Base-by-base conservation (phyloP, 1,284 basidiomycete species). In the Xanthoconium separans region DNA sequence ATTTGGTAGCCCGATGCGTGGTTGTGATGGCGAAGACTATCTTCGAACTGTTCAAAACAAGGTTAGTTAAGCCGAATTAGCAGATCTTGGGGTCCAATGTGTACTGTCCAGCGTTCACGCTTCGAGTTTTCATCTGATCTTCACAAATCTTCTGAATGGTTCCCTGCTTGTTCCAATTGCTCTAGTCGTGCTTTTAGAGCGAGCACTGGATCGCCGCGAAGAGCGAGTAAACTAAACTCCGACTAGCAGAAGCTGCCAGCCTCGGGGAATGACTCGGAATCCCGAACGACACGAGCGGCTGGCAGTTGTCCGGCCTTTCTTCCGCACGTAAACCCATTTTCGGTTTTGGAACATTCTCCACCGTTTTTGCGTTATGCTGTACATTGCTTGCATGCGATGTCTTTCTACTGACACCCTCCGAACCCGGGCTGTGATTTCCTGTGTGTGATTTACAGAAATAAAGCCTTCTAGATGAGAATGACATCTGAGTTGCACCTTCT, bases 171-270 rank as follows among this genome's bases (percentile, higher is more conserved):
- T 69, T 76, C 85, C 61, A 66, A 72, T 59, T 61, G 65, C 48
- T 75, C 70, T 27, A 93, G 69, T 56, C 86, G 81, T 24, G 75
- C 68, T 65, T 85, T 78, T 29, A 95, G 76, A 8, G 71, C 65
- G 18, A 89, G 88, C 18, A 94, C 65, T 18, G 90, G 88, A 65
- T 93, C 91, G 51, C 89, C 84, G 55, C 88, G 84, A 40, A 97
- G 76, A 7, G 91, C 91, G 46, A 95, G 82, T 37, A 97, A 81
- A 71, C 90, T 95, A 77, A 97, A 97, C 71, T 95, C 91, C 57
- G 95, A 77, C 91, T 94, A 55, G 54, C 47, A 30, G 41, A 43
- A 30, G 27, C 27, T 27, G 24, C 3, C n/a, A 13, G 11, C 33
- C n/a, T n/a, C n/a, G 34, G 10, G 16, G 15, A 11, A 34, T 18